phyloP scores from a whole-genome alignment of 805 yeast genomes.

The Tetrapisispora pingtungensis region DNA sequence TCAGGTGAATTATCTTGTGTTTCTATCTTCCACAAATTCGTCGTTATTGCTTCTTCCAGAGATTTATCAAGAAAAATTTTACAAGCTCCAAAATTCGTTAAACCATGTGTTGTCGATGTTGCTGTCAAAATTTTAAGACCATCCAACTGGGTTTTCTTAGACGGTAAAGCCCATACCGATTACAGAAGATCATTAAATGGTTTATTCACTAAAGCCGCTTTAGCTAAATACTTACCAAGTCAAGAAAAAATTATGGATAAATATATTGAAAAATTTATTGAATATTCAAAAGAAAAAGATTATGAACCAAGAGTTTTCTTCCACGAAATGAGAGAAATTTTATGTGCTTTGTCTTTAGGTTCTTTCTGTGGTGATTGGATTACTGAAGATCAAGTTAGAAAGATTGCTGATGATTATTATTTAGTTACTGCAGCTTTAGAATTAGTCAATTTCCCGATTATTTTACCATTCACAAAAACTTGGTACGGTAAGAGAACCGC shows the following conservation, averaged over 20 bases:
- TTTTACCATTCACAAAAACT: conserved; percentile 89
- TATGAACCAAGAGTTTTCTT: conserved; percentile 59
- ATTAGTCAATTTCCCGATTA: conserved; percentile 94
- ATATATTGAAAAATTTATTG: conserved; percentile 60
- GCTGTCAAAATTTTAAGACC: conserved; percentile 92
- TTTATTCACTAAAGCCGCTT: conserved; percentile 73
- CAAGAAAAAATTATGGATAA: conserved; percentile 78
- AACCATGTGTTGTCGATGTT: conserved; percentile 97
- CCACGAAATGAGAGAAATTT: conserved; percentile 89
- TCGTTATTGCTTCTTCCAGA: conserved; percentile 82
- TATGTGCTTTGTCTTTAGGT: conserved; percentile 87
- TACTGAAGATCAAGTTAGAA: conserved; percentile 79
- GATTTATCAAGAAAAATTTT: conserved; percentile 83
- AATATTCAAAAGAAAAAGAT: conserved; percentile 43
- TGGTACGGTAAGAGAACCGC: conserved; percentile 96
- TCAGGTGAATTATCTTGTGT: conserved; percentile 94
- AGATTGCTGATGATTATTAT: conserved; percentile 86
- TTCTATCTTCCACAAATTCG: conserved; percentile 95
- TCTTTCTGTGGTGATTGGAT: conserved; percentile 96
- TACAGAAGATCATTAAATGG: conserved; percentile 88
- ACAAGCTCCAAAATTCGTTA: conserved; percentile 76
- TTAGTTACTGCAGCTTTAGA: conserved; percentile 92
- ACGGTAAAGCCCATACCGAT: conserved; percentile 91
- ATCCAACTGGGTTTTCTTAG: conserved; percentile 94
- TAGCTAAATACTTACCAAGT: conserved; percentile 73